Evolutionary conservation across 306 rosid species (phyloP), one percentile per base, ranked within the genome.

Genomic region (Casuarina equisetifolia): DNA sequence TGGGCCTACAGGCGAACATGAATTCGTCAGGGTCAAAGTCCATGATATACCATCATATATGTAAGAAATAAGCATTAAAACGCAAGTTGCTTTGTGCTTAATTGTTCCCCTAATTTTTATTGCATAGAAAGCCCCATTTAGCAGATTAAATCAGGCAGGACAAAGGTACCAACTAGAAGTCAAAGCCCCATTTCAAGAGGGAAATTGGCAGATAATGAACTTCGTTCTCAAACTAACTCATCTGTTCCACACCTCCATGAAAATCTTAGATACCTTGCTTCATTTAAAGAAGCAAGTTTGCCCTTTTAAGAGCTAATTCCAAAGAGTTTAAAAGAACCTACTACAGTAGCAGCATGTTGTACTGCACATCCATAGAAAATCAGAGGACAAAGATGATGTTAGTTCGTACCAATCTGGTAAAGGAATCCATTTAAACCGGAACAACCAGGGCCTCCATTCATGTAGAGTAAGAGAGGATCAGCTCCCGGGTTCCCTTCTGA

Each of bases 381-480:
- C 3, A 9, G 39, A 58, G 3, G 6, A 57, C 8, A 32, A 58
- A 58, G 64, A 58, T 19, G 63, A 58, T 48, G 15, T 48, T 19
- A 35, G 3, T 6, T 9, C 71, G 2, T 67, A 67, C 71, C 71
- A 53, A 77, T 77, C 71, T 77, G 80, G 69, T 68, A 77, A 20
- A 77, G 55, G 38, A 77, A 67, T 53, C 80, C 80, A 9, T 77
- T 77, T 25, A 77, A 9, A 32, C 80, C 80, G 1, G 75, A 68
- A 35, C 80, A 77, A 7, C 80, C 80, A 53, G 80, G 80, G 32
- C 80, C 80, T 4, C 80, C 80, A 67, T 77, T 77, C 15, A 39
- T 13, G 74, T 76, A 76, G 49, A 77, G 80, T 3, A 77, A 48
- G 44, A 77, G 35, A 53, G 80, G 80, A 13, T 77, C 80, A 40